A percentile compares a stretch with the other conserved stretches of the same genome.
These are phyloP conservation scores for Podila horticola DNA, from an alignment of 192 early-diverging fungal genomes.

Conservation along the genomic window DNA sequence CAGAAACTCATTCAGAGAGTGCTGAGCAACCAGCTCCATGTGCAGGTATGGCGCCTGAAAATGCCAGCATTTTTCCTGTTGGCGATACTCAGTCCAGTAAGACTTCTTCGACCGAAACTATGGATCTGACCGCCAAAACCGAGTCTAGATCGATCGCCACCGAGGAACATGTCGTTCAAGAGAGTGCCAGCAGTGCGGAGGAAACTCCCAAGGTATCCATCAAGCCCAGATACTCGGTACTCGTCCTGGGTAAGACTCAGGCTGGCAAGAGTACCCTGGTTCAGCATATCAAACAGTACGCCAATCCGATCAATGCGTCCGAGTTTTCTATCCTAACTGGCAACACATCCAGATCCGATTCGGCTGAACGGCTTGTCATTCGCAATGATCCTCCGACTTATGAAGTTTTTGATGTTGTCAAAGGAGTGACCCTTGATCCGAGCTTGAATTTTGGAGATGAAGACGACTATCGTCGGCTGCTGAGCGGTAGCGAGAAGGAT, in stretches of 20 bases:
- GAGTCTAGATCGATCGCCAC: not conserved
- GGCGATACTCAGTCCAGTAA: not conserved
- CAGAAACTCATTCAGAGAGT: not conserved
- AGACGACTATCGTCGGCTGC: too few relatives aligned
- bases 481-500: too few relatives aligned
- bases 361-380: too few relatives aligned
- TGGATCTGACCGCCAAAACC: not conserved
- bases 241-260: constrained; percentile 19
- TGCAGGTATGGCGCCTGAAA: not conserved
- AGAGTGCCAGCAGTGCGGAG: too few relatives aligned
- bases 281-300: constrained; percentile 6
- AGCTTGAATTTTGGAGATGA: too few relatives aligned
- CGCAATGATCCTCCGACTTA: too few relatives aligned
- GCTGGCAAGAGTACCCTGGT: constrained; percentile 15
- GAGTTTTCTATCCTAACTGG: too few relatives aligned
- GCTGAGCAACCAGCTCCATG: not conserved
- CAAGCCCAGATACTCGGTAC: constrained; percentile 4
- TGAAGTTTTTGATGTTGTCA: too few relatives aligned
- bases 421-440: too few relatives aligned
- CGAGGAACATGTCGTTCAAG: not conserved
- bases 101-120: not conserved
- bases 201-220: too few relatives aligned
- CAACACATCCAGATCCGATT: too few relatives aligned
- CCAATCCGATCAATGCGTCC: not conserved
- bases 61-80: not conserved